These are phyloP conservation scores for Flaveria robusta DNA, from an alignment of 129 eudicot species.

Conservation along the genomic window DNA sequence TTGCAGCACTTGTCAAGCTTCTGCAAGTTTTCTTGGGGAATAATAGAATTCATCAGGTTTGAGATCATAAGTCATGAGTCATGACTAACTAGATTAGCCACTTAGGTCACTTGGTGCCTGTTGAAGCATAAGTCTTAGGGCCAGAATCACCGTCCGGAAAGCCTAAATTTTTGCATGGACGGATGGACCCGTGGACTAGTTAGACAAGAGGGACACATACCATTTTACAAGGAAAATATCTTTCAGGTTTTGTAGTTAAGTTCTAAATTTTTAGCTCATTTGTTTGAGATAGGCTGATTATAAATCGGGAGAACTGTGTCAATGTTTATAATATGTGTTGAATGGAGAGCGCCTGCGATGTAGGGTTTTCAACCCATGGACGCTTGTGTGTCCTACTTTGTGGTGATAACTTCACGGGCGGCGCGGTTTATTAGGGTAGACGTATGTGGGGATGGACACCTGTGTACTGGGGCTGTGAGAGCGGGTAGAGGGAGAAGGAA, in stretches of 20 bases:
- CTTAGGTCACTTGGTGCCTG: not conserved
- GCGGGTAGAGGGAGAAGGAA: too few relatives aligned
- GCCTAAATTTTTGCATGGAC: not conserved
- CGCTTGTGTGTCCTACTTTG: too few relatives aligned
- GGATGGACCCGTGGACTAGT: not conserved
- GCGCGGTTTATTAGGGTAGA: too few relatives aligned
- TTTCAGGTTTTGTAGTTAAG: not conserved
- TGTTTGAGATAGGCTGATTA: not conserved
- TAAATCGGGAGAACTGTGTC: not conserved
- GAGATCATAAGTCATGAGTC: not conserved
- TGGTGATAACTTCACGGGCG: too few relatives aligned
- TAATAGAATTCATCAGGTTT: not conserved
- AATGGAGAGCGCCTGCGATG: not conserved
- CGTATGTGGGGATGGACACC: too few relatives aligned
- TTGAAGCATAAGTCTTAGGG: not conserved
- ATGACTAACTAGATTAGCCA: not conserved
- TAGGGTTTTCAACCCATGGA: too few relatives aligned
- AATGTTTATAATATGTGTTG: not conserved
- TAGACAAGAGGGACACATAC: not conserved
- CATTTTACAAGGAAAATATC: not conserved
- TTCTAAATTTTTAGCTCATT: not conserved
- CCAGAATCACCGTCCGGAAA: not conserved
- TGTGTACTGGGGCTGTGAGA: too few relatives aligned
- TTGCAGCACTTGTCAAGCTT: not conserved
- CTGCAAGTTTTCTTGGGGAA: not conserved